Evolutionary conservation across 2,329 filamentous ascomycete genomes (phyloP), one percentile per base, ranked within the genome.

Genomic region (Trichophyton equinum): DNA sequence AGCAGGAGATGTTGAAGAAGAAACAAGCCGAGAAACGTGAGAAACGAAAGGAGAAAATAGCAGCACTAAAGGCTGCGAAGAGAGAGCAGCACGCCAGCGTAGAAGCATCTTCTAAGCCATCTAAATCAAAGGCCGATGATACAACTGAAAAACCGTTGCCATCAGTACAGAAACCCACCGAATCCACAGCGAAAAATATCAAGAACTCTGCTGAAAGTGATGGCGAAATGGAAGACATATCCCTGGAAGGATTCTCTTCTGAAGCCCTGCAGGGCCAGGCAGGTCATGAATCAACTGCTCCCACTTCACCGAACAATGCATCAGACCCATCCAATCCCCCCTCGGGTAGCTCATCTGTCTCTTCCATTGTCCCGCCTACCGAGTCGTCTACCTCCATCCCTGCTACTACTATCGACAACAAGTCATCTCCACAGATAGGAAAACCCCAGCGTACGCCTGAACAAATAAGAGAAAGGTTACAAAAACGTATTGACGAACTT

Each of bases 401-500:
- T 55, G 13, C 33, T 33, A 62, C 40, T 63, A 64, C 62, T 51
- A 66, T 68, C 40, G 64, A 65, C 25, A 33, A 51, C 56, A n/a
- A 59, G 57, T 4, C 33, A 38, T 46, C 46, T 4, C 49, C 49
- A 36, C 38, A 60, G 61, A 58, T 69, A 57, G 63, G 68, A 62
- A 86, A 86, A 60, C 78, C 84, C 64, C 55, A 42, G 20, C 20
- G 33, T 11, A 86, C 91, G 69, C 86, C 86, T 47, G 84, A 89
- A 63, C 83, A 86, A 27, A 82, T 96, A 55, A 85, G 88, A 68
- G 84, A 86, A 61, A 86, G 91, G 51, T 80, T 99, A 58, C 85
- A 88, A 61, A 88, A 88, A 67, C 88, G 85, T 64, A 91, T 99
- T 60, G 89, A 94, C 67, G 86, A 86, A 53, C 83, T 97, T 57